These are phyloP conservation scores for Cajanus cajan DNA, from an alignment of 306 rosid genomes.

Conservation along the genomic window DNA sequence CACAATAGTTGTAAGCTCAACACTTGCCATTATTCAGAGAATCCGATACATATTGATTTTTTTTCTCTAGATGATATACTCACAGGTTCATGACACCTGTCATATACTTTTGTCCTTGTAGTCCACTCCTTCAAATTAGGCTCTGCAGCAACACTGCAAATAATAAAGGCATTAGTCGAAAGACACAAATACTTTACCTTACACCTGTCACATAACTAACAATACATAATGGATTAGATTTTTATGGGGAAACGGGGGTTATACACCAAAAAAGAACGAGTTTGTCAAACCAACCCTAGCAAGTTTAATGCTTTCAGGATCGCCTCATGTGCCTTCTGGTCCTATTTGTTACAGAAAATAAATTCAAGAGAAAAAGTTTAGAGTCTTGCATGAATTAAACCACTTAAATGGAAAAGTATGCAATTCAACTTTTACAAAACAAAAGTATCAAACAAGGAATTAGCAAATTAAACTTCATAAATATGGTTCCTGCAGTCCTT, in stretches of 20 bases:
- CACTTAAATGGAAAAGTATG: neutral
- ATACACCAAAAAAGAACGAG: conserved; percentile 30
- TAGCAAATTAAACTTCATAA: conserved; percentile 15
- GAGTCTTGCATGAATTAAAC: conserved; percentile 17
- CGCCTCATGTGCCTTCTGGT: conserved; percentile 86
- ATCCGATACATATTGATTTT: no score
- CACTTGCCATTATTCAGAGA: neutral
- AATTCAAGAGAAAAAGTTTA: conserved; percentile 34
- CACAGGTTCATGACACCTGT: conserved; percentile 54
- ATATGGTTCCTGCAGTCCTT: neutral
- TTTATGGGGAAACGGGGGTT: conserved; percentile 7
- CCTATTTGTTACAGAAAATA: conserved; percentile 47
- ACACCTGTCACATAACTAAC: neutral
- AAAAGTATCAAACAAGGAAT: neutral
- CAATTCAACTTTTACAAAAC: conserved; percentile 10
- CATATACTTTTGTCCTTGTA: conserved; percentile 54
- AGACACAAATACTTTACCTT: neutral
- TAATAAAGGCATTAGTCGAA: neutral
- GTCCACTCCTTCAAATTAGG: conserved; percentile 77
- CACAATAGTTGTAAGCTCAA: conserved; percentile 12
- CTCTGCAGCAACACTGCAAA: conserved; percentile 55
- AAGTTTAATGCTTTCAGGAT: conserved; percentile 80
- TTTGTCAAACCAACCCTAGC: conserved; percentile 53
- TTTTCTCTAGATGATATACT: conserved; percentile 23
- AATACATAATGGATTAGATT: neutral